Evolutionary conservation across 345 rosid genomes (phyloP), one percentile per base, ranked within the genome.

Genomic region (Conringia planisiliqua): DNA sequence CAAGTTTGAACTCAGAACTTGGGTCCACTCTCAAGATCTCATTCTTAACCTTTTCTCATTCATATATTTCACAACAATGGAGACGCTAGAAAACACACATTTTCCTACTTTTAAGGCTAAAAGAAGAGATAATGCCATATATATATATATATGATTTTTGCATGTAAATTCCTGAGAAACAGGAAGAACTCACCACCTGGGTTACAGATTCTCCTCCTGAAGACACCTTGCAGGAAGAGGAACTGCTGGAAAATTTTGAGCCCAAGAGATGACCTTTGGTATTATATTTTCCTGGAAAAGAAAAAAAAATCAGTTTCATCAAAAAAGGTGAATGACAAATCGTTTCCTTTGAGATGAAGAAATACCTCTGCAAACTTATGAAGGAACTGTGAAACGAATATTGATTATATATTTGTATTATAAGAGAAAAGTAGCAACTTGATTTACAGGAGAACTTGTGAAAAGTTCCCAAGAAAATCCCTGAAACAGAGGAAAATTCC

Each of bases 261-360:
- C 62, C 16, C 26, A 51, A 27, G 40, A 74, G 48, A 56, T 29
- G 27, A 46, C 8, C 22, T 52, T 38, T 13, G 0, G 10, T 16
- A 43, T 12, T 17, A 12, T n/a, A 20, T 42, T 44, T 70, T 56
- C 58, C 30, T 36, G 67, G 14, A 60, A 56, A 62, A 22, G n/a
- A n/a, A 6, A 30, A n/a, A 14, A 16, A 5, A 4, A 3, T 50
- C 7, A 48, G 64, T 57, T 64, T 18, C 59, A 59, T 50, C 7
- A 60, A 39, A 26, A 7, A 74, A 39, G 42, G 17, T 58, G 24
- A 67, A 42, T 12, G 33, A 66, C 14, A 72, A 42, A 66, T 59
- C 6, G 73, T 78, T 78, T 51, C 3, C 81, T 78, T 78, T 78
- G 73, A 72, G 77, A 66, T 66, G 77, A 78, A 78, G 77, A 78